Percentiles rank a stretch among this genome's conserved stretches.
Conservation (phyloP, 2,329 filamentous ascomycete species). For the Aspergillus brasiliensis region DNA sequence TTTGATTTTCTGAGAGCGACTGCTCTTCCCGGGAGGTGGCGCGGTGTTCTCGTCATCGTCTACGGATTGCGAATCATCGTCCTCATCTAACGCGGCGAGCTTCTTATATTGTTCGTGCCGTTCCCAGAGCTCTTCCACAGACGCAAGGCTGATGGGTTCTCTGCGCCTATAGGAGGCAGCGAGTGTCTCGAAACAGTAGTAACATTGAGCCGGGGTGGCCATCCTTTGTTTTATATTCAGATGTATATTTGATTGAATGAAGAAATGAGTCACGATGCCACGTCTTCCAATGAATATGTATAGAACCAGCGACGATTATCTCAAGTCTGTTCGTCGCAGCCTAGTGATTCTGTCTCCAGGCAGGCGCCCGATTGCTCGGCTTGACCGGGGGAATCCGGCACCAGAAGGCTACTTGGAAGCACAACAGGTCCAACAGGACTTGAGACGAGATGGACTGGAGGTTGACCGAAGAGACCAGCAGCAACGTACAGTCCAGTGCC, state of each 20-base stretch:
- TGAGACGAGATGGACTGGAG: constrained; percentile 2
- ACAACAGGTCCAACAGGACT: background rate
- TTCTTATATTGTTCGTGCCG: constrained; percentile 49
- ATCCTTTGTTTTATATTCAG: constrained; percentile 51
- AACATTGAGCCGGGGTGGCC: constrained; percentile 83
- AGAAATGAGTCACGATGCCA: background rate
- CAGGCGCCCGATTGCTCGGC: constrained; percentile 1
- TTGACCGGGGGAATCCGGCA: background rate
- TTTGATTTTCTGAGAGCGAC: constrained; percentile 29
- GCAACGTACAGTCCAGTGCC: constrained; percentile 3
- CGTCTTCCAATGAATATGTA: background rate
- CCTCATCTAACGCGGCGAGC: constrained; percentile 37
- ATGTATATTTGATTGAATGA: background rate
- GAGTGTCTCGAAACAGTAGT: constrained; percentile 90
- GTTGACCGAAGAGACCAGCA: constrained; percentile 5
- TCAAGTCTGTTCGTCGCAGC: constrained; percentile 1
- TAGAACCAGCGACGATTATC: background rate
- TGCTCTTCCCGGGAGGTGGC: background rate
- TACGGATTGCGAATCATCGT: constrained; percentile 20
- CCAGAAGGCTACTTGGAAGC: constrained; percentile 10
- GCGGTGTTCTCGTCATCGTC: constrained; percentile 24
- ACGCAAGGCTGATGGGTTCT: constrained; percentile 65
- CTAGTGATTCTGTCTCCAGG: constrained; percentile 8
- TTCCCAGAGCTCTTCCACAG: constrained; percentile 71
- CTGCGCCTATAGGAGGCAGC: constrained; percentile 72